Conservation (phyloP, 163 green algal species). For the Picocystis sp. region DNA sequence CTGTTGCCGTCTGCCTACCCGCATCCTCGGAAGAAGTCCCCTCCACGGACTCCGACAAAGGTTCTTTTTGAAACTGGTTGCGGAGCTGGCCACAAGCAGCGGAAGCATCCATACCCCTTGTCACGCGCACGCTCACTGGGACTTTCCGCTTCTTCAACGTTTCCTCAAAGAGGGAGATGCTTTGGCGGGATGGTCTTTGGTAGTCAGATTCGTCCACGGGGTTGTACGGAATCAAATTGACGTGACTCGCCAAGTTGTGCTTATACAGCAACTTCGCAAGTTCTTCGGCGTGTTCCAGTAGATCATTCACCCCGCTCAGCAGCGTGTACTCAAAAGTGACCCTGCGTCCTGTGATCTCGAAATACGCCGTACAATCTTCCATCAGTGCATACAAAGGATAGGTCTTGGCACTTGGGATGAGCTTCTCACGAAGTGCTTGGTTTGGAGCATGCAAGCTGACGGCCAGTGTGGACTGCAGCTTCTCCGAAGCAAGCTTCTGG, state of each 20-base stretch:
- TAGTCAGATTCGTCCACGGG: slow-evolving; percentile 60
- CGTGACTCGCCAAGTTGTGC: slow-evolving; percentile 30
- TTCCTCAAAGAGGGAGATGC: slow-evolving; percentile 38
- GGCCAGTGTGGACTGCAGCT: slow-evolving; percentile 72
- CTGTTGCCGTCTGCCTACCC: too few species aligned
- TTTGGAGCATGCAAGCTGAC: slow-evolving; percentile 86
- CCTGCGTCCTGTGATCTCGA: slow-evolving; percentile 50
- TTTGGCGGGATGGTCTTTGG: slow-evolving; percentile 27
- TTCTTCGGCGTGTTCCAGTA: slow-evolving; percentile 20
- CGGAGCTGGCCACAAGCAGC: slow-evolving; percentile 90
- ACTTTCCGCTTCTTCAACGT: slow-evolving; percentile 44
- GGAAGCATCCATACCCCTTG: slow-evolving; percentile 59
- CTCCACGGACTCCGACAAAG: slow-evolving; percentile 20
- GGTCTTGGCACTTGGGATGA: slow-evolving; percentile 59
- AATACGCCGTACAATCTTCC: slow-evolving; percentile 60
- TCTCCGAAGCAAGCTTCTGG: slow-evolving; percentile 32
- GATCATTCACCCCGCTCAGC: slow-evolving; percentile 27
- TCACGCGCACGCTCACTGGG: slow-evolving; percentile 39
- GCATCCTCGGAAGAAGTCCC: too few species aligned
- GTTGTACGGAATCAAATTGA: slow-evolving; percentile 96
- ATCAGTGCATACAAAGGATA: slow-evolving; percentile 79
- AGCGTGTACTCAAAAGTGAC: slow-evolving; percentile 78
- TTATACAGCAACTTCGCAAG: slow-evolving; percentile 18
- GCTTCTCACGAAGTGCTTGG: slow-evolving; percentile 49
- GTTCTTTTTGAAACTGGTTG: slow-evolving; percentile 72